phyloP scores from a whole-genome alignment of 2,329 filamentous ascomycete species.

The Monilinia polystroma region DNA sequence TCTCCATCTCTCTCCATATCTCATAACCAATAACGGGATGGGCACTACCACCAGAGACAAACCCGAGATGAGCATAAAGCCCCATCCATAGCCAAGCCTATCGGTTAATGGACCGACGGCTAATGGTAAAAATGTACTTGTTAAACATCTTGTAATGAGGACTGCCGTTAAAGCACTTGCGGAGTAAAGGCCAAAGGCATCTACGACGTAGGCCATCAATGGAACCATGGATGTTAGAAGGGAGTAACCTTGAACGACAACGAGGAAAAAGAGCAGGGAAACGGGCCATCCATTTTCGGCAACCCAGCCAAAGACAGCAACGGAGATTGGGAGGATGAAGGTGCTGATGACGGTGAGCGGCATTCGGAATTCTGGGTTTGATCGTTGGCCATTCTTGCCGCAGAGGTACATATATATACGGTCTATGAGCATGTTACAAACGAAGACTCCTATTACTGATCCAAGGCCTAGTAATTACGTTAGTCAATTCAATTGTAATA shows the following conservation, averaged over 20 bases:
- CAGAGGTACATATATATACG: conserved; percentile 30
- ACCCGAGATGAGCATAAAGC: conserved; percentile 38
- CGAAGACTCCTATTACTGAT: conserved; percentile 46
- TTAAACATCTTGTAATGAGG: conserved; percentile 32
- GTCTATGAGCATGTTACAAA: conserved; percentile 39
- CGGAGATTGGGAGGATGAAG: conserved; percentile 53
- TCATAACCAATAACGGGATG: conserved; percentile 51
- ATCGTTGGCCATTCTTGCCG: conserved; percentile 26
- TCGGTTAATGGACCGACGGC: conserved; percentile 49
- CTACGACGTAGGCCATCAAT: conserved; percentile 55
- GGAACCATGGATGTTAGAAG: conserved; percentile 47
- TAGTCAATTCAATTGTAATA: background rate
- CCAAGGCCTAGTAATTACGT: conserved; percentile 30
- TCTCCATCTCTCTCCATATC: conserved; percentile 45
- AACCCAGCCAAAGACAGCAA: conserved; percentile 58
- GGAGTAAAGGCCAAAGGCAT: conserved; percentile 45
- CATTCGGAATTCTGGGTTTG: conserved; percentile 59
- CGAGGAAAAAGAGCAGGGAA: conserved; percentile 47
- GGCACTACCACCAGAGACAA: conserved; percentile 48
- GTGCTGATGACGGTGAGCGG: conserved; percentile 56
- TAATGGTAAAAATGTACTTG: conserved; percentile 57
- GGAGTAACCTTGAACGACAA: conserved; percentile 49
- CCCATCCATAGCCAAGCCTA: conserved; percentile 46
- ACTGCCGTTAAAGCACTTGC: conserved; percentile 45
- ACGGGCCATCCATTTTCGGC: conserved; percentile 51